Evolutionary conservation across 208 protist genomes (phyloP), one percentile per base, ranked within the genome.

Genomic region (Tritrichomonas foetus): DNA sequence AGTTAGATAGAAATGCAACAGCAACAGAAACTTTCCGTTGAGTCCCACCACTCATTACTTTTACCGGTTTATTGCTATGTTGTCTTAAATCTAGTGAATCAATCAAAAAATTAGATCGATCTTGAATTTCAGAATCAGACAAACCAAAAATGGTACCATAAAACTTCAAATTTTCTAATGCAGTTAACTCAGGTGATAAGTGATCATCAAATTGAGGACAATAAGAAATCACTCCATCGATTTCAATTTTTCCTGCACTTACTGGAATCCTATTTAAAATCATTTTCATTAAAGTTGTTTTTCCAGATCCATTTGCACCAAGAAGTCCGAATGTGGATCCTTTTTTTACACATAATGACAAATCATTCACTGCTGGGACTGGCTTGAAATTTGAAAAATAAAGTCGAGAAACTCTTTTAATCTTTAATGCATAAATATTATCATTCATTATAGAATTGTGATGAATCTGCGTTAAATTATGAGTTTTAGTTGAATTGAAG

Each of bases 221-320:
- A 44, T 47, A 11, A 75, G n/a, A 13, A 75, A 75, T 41, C 44
- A 57, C 9, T 92, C 78, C 78, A 36, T 92, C 30, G 20, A 92
- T 64, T 39, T 50, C 1, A 53, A 89, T 61, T 39, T n/a, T 53
- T 66, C 94, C 94, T 20, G 16, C 20, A 8, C 36, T 93, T 1
- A 44, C 20, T 50, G 78, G 55, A 30, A 95, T 36, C 36, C 25
- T 41, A 80, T 72, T 72, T 1, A 66, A 92, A n/a, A 95, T 57
- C 93, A 95, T 80, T 61, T 95, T 95, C 1, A 95, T 22, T 36
- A 95, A 50, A 22, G 94, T 95, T 30, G 93, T 94, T 33, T 95
- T 95, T 3, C 94, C 94, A 50, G 94, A 94, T 94, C 94, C 94
- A 75, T 95, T 95, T n/a, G 94, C 75, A 20, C 94, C 94, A 33